Evolutionary conservation across 2,329 filamentous ascomycete genomes (phyloP), one percentile per base, ranked within the genome.

Genomic region (Botrytis cinerea): DNA sequence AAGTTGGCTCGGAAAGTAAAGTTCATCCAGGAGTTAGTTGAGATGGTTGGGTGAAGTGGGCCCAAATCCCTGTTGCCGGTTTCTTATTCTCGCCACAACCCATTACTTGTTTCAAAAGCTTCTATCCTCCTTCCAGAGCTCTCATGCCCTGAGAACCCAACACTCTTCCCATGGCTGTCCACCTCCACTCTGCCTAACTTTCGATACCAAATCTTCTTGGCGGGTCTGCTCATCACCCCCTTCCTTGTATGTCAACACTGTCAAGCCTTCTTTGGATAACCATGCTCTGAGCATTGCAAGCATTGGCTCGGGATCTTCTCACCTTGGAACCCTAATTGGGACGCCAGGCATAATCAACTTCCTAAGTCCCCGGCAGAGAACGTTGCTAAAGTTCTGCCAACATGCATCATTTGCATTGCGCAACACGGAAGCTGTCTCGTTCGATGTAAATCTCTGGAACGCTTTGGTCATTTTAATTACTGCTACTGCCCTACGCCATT

Each of bases 391-490:
- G 38, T 72, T 72, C 71, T 68, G 10, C 62, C 71, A 72, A 48
- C 62, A 72, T 72, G 69, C 59, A 71, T 71, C 69, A 63, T 63
- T 75, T 59, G 74, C 70, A 66, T 71, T 75, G 74, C 76, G 73
- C 77, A 77, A 78, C 76, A 85, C 85, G 80, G 82, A 82, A 83
- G 81, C 80, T 78, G 83, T 86, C 84, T 85, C 82, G 83, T 81
- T 83, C 82, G 84, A 83, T 83, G 82, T 82, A 82, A 84, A 83
- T 85, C 82, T 81, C 81, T 82, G 82, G 81, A 81, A 80, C 84
- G 84, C 84, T 85, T 86, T 83, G 82, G 81, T 81, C 75, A 76
- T 78, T 79, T 79, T 78, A 78, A 80, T 77, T 63, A 63, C 46
- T 63, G 38, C 46, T 79, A 77, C 74, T 78, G 76, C 72, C 74